These are phyloP conservation scores for Arabis alpina DNA, from an alignment of 345 rosid genomes.

Conservation along the genomic window DNA sequence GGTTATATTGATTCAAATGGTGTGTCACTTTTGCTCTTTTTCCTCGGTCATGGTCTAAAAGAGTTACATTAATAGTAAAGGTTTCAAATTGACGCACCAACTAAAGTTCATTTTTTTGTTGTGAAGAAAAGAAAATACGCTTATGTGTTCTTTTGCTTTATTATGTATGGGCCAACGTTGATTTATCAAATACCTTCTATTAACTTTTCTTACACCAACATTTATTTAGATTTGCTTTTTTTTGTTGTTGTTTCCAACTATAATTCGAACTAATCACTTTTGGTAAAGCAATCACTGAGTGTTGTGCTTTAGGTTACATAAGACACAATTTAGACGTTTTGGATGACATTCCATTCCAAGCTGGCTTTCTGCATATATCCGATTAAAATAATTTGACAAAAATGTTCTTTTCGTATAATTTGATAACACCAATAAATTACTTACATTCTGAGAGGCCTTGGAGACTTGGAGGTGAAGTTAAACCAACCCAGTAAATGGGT, in stretches of 20 bases:
- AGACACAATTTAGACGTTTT: slow-evolving; percentile 28
- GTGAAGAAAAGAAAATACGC: background rate
- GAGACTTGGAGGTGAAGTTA: slow-evolving; percentile 3
- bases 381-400: background rate
- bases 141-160: slow-evolving; percentile 16
- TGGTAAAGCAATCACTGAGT: slow-evolving; percentile 28
- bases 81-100: slow-evolving; percentile 27
- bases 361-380: slow-evolving; percentile 14
- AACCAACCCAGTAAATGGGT: no score
- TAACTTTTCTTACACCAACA: slow-evolving; percentile 16
- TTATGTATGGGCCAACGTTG: slow-evolving; percentile 29
- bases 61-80: slow-evolving; percentile 25
- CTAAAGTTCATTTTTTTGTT: slow-evolving; percentile 16
- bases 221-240: no score
- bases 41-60: slow-evolving; percentile 37
- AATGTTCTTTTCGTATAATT: background rate
- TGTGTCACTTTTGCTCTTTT: slow-evolving; percentile 8
- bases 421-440: background rate
- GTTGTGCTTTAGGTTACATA: slow-evolving; percentile 42
- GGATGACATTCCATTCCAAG: slow-evolving; percentile 27
- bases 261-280: slow-evolving; percentile 26
- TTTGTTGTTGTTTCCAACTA: background rate
- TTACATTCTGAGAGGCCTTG: background rate
- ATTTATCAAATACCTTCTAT: slow-evolving; percentile 5
- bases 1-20: slow-evolving; percentile 29